A percentile compares a stretch with the other conserved stretches of the same genome.
Evolutionary conservation across 805 yeast genomes (phyloP).

Genomic region (Saccharomycopsis fodiens): DNA sequence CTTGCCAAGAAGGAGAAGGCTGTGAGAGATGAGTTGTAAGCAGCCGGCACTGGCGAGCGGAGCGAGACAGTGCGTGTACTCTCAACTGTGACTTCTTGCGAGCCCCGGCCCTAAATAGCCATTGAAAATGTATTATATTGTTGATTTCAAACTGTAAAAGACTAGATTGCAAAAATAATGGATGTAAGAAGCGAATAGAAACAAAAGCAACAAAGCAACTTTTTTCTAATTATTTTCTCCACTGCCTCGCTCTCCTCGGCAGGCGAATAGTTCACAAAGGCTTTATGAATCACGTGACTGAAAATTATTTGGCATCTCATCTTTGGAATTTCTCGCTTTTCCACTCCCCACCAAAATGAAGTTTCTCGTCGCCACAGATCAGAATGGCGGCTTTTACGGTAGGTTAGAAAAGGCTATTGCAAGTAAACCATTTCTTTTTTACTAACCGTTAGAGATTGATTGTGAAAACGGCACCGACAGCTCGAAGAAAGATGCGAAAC

Average conservation of each 20-base stretch:
- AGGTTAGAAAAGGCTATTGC: neutral
- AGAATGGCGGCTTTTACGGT: conserved; percentile 14
- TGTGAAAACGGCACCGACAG: conserved; percentile 16
- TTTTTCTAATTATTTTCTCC: too few species aligned
- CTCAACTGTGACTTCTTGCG: too few species aligned
- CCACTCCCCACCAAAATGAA: neutral
- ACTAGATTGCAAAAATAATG: too few species aligned
- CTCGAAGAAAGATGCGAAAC: conserved; percentile 10
- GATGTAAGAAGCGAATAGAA: too few species aligned
- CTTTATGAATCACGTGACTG: neutral
- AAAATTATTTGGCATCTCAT: neutral
- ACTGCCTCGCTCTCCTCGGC: too few species aligned
- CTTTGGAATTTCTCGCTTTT: neutral
- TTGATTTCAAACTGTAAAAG: too few species aligned
- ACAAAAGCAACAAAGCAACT: too few species aligned
- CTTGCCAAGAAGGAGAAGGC: neutral
- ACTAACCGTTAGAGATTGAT: conserved; percentile 3
- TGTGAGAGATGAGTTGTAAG: neutral
- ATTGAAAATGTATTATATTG: too few species aligned
- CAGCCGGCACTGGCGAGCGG: too few species aligned
- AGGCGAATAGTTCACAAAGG: too few species aligned
- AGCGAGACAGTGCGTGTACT: too few species aligned
- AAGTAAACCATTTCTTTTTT: neutral
- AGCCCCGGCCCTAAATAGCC: neutral
- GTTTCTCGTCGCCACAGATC: conserved; percentile 12